Evolutionary conservation across 306 rosid species (phyloP).

Genomic region (Trifolium fragiferum): DNA sequence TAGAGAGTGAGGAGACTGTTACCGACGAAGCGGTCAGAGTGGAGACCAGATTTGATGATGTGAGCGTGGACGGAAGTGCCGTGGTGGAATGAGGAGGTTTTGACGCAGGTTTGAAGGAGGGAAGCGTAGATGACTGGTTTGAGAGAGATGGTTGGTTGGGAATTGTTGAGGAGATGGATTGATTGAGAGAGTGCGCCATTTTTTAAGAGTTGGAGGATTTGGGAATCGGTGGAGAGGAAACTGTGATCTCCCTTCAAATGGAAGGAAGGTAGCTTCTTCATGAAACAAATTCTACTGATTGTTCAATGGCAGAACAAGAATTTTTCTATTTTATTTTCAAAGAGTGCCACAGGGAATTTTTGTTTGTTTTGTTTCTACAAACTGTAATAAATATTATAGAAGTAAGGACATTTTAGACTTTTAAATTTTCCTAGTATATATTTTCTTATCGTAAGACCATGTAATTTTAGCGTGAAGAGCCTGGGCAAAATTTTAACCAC

Average conservation of each 20-base stretch:
- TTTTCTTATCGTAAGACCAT: no score
- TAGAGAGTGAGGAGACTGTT: slow-evolving; percentile 81
- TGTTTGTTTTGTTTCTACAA: no score
- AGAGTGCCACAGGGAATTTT: no score
- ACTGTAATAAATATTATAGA: no score
- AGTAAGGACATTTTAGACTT: no score
- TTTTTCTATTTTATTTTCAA: no score
- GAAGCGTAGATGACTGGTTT: slow-evolving; percentile 76
- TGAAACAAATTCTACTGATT: no score
- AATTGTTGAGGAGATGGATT: slow-evolving; percentile 55
- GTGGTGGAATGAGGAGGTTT: slow-evolving; percentile 54
- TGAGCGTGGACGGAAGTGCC: slow-evolving; percentile 76
- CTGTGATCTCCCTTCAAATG: slow-evolving; percentile 53
- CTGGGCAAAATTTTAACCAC: no score
- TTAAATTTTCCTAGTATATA: no score
- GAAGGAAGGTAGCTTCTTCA: slow-evolving; percentile 20
- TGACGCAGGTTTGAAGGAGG: slow-evolving; percentile 68
- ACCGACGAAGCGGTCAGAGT: slow-evolving; percentile 72
- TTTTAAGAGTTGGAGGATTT: slow-evolving; percentile 59
- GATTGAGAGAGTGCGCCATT: slow-evolving; percentile 56
- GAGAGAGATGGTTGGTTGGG: slow-evolving; percentile 12
- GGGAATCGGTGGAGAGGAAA: slow-evolving; percentile 24
- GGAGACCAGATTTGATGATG: slow-evolving; percentile 67
- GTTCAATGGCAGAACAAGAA: no score
- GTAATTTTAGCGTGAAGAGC: no score